Percentiles rank a stretch among this genome's conserved stretches.
Evolutionary conservation across 495 filamentous ascomycete species (phyloP).

Genomic region (Margaritispora aquatica): DNA sequence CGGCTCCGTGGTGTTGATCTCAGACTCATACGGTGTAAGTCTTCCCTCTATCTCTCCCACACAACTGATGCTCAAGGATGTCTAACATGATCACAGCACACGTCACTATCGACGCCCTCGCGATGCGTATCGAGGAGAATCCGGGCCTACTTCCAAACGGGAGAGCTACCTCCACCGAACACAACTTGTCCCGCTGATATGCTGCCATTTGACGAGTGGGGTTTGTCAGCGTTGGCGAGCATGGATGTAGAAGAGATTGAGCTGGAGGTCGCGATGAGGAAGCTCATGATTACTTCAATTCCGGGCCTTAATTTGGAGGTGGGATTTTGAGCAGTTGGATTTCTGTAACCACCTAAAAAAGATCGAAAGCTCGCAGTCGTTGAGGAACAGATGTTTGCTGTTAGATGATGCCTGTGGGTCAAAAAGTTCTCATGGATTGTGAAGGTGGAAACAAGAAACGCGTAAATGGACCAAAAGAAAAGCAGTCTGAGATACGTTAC

Average conservation of each 20-base stretch:
- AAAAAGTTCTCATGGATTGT: too few species aligned
- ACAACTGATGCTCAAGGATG: too few species aligned
- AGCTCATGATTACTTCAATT: background rate
- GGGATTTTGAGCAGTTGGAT: too few species aligned
- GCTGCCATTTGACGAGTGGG: slow-evolving; percentile 7
- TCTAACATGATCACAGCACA: slow-evolving; percentile 8
- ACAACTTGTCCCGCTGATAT: slow-evolving; percentile 17
- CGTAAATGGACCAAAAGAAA: too few species aligned
- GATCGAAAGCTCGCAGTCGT: too few species aligned
- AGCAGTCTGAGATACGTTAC: too few species aligned
- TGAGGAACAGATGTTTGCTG: too few species aligned
- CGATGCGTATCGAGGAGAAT: slow-evolving; percentile 16
- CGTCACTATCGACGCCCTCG: slow-evolving; percentile 12
- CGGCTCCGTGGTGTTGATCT: slow-evolving; percentile 46
- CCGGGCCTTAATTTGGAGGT: background rate
- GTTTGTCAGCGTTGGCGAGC: background rate
- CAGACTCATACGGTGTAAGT: slow-evolving; percentile 40
- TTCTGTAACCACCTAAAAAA: too few species aligned
- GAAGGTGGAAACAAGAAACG: too few species aligned
- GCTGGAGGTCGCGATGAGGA: slow-evolving; percentile 1
- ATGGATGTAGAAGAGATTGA: background rate
- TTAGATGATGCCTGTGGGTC: too few species aligned
- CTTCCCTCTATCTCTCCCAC: background rate
- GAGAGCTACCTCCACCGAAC: slow-evolving; percentile 13
- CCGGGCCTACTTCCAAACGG: slow-evolving; percentile 21